These are phyloP conservation scores for Lanmaoa pseudosensibilis DNA, from an alignment of 768 basidiomycete species.

Conservation along the genomic window DNA sequence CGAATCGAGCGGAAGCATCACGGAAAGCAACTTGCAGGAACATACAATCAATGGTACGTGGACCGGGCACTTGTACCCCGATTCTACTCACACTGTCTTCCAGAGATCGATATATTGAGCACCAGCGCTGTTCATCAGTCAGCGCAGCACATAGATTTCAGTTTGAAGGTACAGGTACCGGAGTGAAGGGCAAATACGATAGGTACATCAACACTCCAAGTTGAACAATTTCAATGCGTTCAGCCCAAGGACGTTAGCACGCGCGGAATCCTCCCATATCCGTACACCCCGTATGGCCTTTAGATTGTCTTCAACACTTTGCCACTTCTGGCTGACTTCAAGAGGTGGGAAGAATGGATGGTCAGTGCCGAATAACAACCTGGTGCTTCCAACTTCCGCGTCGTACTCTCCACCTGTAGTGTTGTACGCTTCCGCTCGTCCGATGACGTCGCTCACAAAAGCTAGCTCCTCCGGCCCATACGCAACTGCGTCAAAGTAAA, in stretches of 20 bases:
- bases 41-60: conserved; percentile 77
- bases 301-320: conserved; percentile 81
- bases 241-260: conserved; percentile 62
- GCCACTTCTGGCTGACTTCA: conserved; percentile 67
- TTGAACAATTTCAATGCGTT: conserved; percentile 77
- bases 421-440: conserved; percentile 54
- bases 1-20: conserved; percentile 95
- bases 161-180: conserved; percentile 87
- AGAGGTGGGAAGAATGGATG: conserved; percentile 92
- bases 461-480: conserved; percentile 85
- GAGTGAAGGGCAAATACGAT: conserved; percentile 28
- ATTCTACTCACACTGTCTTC: conserved; percentile 2
- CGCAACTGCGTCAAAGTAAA: conserved; percentile 85
- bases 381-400: conserved; percentile 48
- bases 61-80: neutral
- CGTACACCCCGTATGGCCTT: conserved; percentile 60
- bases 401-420: conserved; percentile 31
- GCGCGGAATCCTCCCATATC: conserved; percentile 50
- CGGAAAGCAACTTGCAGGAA: conserved; percentile 79
- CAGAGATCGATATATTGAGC: conserved; percentile 94
- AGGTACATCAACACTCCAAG: conserved; percentile 32
- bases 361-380: conserved; percentile 83
- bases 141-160: conserved; percentile 93
- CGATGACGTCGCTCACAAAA: conserved; percentile 71
- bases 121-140: conserved; percentile 90